Evolutionary conservation across 768 basidiomycete species (phyloP), one percentile per base, ranked within the genome.

Genomic region (Porpolomopsis calyptriformis): DNA sequence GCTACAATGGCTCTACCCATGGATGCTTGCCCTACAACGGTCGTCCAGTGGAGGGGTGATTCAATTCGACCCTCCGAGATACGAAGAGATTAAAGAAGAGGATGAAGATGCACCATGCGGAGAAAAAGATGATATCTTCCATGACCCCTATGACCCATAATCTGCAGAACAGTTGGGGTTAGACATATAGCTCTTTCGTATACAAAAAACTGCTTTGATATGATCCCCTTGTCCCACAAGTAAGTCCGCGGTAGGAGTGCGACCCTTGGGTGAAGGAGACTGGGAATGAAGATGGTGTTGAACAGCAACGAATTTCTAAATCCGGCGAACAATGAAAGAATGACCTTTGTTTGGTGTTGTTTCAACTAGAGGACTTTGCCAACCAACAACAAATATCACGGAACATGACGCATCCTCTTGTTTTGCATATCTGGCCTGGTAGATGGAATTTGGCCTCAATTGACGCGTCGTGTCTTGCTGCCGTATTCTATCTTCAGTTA

Each of bases 401-500:
- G 18, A 38, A 38, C 16, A n/a, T 38, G 20, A 31, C 29, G 14
- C 7, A 14, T 31, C 7, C 29, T 31, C 29, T 31, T 14, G 29
- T 31, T 7, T 14, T 89, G 16, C 68, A 87, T 60, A 64, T 88
- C 47, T 88, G 83, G 83, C 83, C 87, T 1, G 68, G 69, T 4
- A 66, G 69, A 57, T 85, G 78, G 76, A 68, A 66, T 33, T 57
- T 86, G 8, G 73, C 76, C 16, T 86, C 85, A 2, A 67, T 78
- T 39, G 83, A 89, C 46, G 74, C 83, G 0, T 59, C 69, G 12
- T 85, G 78, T 58, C 65, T 85, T 18, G 74, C 78, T 3, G 72
- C 84, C 0, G 62, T 83, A 4, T 61, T 87, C 36, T 80, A 79
- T 55, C 73, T 87, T 22, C 85, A 88, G 57, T 61, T 81, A 19